Evolutionary conservation across 306 rosid genomes (phyloP).

Genomic region (Ormosia semicastrata): DNA sequence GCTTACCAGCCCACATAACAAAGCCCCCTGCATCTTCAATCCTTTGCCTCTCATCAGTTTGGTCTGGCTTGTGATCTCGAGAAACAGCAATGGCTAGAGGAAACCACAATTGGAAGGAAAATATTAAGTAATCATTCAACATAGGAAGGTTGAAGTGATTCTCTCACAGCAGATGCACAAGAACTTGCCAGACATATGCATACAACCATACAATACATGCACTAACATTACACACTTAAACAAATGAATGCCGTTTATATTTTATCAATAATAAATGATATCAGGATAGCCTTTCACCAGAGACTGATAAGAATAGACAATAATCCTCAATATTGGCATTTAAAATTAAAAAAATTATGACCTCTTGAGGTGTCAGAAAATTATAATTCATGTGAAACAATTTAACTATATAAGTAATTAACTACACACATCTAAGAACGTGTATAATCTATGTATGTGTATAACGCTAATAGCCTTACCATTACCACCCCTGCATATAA

Average conservation of each 20-base stretch:
- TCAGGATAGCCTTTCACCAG: neutral
- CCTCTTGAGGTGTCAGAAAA: neutral
- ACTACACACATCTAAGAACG: neutral
- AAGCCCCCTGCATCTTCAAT: conserved; percentile 96
- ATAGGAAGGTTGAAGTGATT: neutral
- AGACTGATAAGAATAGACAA: neutral
- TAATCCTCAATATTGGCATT: neutral
- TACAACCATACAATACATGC: neutral
- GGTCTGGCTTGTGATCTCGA: conserved; percentile 98
- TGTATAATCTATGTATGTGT: neutral
- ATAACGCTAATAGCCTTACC: conserved; percentile 49
- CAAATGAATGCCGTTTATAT: neutral
- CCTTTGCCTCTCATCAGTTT: conserved; percentile 92
- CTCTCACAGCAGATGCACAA: neutral
- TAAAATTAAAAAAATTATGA: neutral
- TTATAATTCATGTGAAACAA: neutral
- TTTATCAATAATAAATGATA: neutral
- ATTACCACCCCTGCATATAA: conserved; percentile 84
- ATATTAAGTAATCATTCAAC: conserved; percentile 1
- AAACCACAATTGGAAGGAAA: conserved; percentile 28
- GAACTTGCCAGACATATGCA: neutral
- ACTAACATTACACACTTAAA: neutral
- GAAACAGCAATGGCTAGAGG: conserved; percentile 87
- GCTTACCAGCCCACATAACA: conserved; percentile 97
- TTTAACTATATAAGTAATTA: neutral